phyloP scores from a whole-genome alignment of 495 filamentous ascomycete species.

The Baudoinia panamericana region DNA sequence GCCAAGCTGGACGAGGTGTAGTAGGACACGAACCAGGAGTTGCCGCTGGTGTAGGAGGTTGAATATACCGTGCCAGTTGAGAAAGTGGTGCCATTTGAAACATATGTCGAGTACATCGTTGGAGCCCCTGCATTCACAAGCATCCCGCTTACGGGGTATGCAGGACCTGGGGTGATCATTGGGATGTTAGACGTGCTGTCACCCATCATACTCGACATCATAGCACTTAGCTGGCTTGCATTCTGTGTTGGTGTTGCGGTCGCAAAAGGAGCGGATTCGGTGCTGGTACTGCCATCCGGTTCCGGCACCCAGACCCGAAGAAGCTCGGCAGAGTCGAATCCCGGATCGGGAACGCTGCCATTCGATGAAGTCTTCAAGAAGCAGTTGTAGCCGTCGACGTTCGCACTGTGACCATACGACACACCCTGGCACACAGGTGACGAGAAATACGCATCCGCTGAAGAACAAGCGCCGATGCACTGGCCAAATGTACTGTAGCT shows the following conservation, averaged over 20 bases:
- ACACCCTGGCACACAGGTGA: slow-evolving; percentile 14
- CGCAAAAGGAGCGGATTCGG: slow-evolving; percentile 7
- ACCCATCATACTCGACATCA: slow-evolving; percentile 7
- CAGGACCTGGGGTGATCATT: slow-evolving; percentile 13
- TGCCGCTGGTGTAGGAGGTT: not conserved
- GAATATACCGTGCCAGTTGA: slow-evolving; percentile 13
- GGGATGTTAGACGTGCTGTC: slow-evolving; percentile 13
- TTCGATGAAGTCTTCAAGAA: slow-evolving; percentile 14
- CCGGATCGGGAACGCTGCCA: slow-evolving; percentile 1
- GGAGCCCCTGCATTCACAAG: slow-evolving; percentile 5
- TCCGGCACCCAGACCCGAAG: slow-evolving; percentile 6
- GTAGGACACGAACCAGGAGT: slow-evolving; percentile 8
- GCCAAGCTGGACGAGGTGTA: slow-evolving; percentile 8
- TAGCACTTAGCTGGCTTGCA: slow-evolving; percentile 6
- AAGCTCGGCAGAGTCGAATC: slow-evolving; percentile 11
- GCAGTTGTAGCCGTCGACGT: slow-evolving; percentile 11
- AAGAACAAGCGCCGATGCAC: slow-evolving; percentile 14
- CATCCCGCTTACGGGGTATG: not conserved
- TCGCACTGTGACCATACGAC: slow-evolving; percentile 5
- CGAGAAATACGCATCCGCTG: slow-evolving; percentile 7
- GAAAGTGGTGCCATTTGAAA: slow-evolving; percentile 10
- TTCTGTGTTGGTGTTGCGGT: not conserved
- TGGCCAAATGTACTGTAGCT: slow-evolving; percentile 5
- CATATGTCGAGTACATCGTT: slow-evolving; percentile 8
- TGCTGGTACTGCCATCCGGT: not conserved